phyloP scores from a whole-genome alignment of 1,284 basidiomycete genomes.

The Puccinia coronata region DNA sequence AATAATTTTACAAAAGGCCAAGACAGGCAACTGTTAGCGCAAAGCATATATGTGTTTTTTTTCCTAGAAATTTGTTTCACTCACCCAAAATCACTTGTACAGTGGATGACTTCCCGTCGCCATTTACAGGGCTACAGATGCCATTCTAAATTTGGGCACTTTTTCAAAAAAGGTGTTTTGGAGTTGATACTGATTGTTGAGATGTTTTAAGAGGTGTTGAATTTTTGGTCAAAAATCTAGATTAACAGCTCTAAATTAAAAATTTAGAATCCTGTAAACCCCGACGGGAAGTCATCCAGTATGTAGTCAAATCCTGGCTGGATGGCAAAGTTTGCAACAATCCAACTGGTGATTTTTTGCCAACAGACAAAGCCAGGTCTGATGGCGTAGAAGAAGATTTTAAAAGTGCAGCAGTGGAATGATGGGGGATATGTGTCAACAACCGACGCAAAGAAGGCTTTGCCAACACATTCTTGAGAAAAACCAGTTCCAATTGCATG shows the following conservation, averaged over 20 bases:
- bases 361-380: conserved; percentile 89
- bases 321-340: conserved; percentile 71
- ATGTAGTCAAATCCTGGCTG: conserved; percentile 78
- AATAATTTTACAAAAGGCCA: background rate
- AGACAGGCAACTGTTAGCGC: conserved; percentile 51
- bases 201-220: too few relatives aligned
- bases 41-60: conserved; percentile 63
- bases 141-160: too few relatives aligned
- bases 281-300: too few relatives aligned
- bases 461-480: conserved; percentile 93
- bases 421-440: background rate
- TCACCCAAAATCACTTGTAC: conserved; percentile 54
- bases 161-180: too few relatives aligned
- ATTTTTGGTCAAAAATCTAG: too few relatives aligned
- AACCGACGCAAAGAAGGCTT: conserved; percentile 81
- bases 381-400: conserved; percentile 96
- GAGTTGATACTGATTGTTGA: too few relatives aligned
- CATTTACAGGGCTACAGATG: too few relatives aligned
- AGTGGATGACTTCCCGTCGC: too few relatives aligned
- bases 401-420: conserved; percentile 69
- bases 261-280: too few relatives aligned
- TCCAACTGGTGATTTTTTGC: conserved; percentile 80
- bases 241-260: too few relatives aligned
- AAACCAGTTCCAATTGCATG: conserved; percentile 76
- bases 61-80: conserved; percentile 60